phyloP scores from a whole-genome alignment of 2,329 filamentous ascomycete species.

The Didymosphaeria variabile region DNA sequence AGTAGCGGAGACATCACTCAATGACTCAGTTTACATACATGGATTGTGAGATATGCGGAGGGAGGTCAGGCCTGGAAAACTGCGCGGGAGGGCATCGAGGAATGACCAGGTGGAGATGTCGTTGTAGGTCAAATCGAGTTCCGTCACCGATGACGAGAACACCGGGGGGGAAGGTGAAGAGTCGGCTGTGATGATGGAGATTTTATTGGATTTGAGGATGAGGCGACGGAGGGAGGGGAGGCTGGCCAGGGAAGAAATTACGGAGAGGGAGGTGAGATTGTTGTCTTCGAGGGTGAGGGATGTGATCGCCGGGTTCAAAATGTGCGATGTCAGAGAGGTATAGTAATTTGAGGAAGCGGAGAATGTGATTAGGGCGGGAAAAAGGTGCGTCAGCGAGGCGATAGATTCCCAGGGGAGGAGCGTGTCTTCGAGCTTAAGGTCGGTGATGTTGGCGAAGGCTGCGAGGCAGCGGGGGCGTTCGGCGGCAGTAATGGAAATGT shows the following conservation, averaged over 20 bases:
- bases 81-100: slow-evolving; percentile 70
- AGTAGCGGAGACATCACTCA: no score
- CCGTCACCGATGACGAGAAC: slow-evolving; percentile 45
- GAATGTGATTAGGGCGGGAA: slow-evolving; percentile 64
- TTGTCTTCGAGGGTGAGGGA: slow-evolving; percentile 78
- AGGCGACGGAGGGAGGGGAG: slow-evolving; percentile 63
- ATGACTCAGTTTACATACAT: slow-evolving; percentile 23
- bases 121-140: slow-evolving; percentile 59
- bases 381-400: slow-evolving; percentile 58
- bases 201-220: slow-evolving; percentile 78
- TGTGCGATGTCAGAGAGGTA: slow-evolving; percentile 40
- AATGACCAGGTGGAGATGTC: slow-evolving; percentile 71
- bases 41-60: slow-evolving; percentile 89
- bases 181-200: slow-evolving; percentile 56
- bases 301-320: slow-evolving; percentile 63
- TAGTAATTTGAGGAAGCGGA: slow-evolving; percentile 53
- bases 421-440: slow-evolving; percentile 60
- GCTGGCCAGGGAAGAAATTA: slow-evolving; percentile 67
- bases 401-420: slow-evolving; percentile 52
- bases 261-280: slow-evolving; percentile 67
- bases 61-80: slow-evolving; percentile 77
- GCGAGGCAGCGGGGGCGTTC: slow-evolving; percentile 35
- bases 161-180: slow-evolving; percentile 22
- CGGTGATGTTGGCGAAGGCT: slow-evolving; percentile 51
- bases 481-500: slow-evolving; percentile 33